Evolutionary conservation across 768 basidiomycete species (phyloP).

Genomic region (Strobilomyces dryophilus): DNA sequence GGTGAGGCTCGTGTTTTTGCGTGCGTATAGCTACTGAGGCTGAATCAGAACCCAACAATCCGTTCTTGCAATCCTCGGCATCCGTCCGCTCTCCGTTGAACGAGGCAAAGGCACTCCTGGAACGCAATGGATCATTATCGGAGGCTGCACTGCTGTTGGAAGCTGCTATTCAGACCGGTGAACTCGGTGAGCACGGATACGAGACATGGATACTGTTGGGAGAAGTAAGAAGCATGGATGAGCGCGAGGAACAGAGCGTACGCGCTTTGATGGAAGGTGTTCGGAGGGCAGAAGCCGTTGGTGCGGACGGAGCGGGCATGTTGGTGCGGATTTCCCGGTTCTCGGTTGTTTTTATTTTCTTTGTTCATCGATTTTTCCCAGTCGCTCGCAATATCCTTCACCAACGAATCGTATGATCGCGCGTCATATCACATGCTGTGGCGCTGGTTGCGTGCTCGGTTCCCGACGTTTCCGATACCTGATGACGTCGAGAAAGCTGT

Average conservation of each 20-base stretch:
- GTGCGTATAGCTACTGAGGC: conserved; percentile 1
- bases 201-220: conserved; percentile 94
- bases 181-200: conserved; percentile 75
- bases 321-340: conserved; percentile 44
- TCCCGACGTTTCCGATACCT: conserved; percentile 51
- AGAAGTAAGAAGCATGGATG: conserved; percentile 86
- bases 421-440: conserved; percentile 83
- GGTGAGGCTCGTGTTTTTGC: conserved; percentile 44
- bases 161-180: conserved; percentile 81
- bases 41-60: conserved; percentile 63
- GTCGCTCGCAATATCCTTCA: conserved; percentile 95
- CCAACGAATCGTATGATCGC: conserved; percentile 88
- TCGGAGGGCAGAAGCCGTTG: conserved; percentile 56
- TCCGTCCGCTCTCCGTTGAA: conserved; percentile 48
- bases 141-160: conserved; percentile 87
- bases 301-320: conserved; percentile 68
- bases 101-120: conserved; percentile 74
- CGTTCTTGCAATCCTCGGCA: conserved; percentile 51
- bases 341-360: not conserved
- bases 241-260: conserved; percentile 80
- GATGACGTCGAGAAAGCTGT: conserved; percentile 54
- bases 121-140: conserved; percentile 79
- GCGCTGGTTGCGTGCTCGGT: conserved; percentile 73
- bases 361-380: conserved; percentile 30
- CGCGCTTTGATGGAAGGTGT: conserved; percentile 74